Percentiles rank a stretch among this genome's conserved stretches.
Evolutionary conservation across 805 yeast genomes (phyloP).

Genomic region (Sungouiella thailandica): DNA sequence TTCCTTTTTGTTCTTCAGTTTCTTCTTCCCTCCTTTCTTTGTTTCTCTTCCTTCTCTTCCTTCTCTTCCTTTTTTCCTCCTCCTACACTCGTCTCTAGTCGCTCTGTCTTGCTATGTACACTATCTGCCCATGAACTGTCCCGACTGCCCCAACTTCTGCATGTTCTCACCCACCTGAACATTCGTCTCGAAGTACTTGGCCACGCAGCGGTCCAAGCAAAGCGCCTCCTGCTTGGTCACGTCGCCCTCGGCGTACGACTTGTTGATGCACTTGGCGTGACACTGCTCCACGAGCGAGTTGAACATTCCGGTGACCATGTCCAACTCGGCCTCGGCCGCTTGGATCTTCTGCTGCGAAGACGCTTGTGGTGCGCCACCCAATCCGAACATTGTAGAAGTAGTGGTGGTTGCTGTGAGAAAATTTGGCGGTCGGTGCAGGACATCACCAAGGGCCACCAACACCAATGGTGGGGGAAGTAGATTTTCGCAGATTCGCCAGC

Average conservation of each 20-base stretch:
- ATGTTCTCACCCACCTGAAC: constrained; percentile 85
- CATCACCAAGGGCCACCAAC: too few relatives aligned
- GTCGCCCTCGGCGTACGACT: constrained; percentile 64
- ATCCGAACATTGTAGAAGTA: constrained; percentile 65
- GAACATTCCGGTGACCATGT: constrained; percentile 97
- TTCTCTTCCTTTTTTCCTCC: too few relatives aligned
- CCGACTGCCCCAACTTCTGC: constrained; percentile 44
- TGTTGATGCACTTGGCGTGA: constrained; percentile 76
- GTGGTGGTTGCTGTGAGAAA: constrained; percentile 1
- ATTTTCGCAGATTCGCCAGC: too few relatives aligned
- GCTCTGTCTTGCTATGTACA: constrained; percentile 2
- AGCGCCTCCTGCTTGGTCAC: constrained; percentile 75
- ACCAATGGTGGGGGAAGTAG: too few relatives aligned
- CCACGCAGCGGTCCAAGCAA: constrained; percentile 93
- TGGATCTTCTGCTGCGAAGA: constrained; percentile 70
- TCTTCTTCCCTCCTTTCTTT: too few relatives aligned
- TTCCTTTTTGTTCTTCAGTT: not conserved
- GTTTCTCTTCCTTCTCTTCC: too few relatives aligned
- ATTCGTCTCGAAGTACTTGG: constrained; percentile 90
- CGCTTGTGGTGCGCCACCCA: constrained; percentile 67
- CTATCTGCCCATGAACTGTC: constrained; percentile 43
- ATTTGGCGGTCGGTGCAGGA: constrained; percentile 4
- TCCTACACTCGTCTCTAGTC: not conserved
- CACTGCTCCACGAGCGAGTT: constrained; percentile 85
- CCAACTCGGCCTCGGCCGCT: constrained; percentile 96